Evolutionary conservation across 2,329 filamentous ascomycete species (phyloP).

Genomic region (Exophiala bonariae): DNA sequence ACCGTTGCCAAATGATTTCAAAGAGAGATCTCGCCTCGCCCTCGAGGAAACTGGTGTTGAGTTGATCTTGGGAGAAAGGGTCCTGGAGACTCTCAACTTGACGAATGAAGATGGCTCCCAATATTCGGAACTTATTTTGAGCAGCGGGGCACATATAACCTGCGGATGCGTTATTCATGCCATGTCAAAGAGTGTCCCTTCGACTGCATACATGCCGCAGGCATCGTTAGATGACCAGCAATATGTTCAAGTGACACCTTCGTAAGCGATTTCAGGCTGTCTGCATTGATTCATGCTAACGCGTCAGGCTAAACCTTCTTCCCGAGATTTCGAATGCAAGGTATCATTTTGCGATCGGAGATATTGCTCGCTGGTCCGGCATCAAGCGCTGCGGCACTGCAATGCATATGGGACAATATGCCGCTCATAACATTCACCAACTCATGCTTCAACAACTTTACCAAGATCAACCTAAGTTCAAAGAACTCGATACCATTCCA

Average conservation of each 20-base stretch:
- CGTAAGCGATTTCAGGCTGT: constrained; percentile 38
- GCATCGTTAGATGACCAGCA: constrained; percentile 63
- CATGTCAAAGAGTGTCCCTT: constrained; percentile 63
- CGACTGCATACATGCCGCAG: constrained; percentile 62
- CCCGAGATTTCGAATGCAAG: constrained; percentile 56
- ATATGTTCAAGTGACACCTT: constrained; percentile 63
- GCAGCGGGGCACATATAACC: constrained; percentile 59
- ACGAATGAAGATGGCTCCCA: constrained; percentile 25
- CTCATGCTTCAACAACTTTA: constrained; percentile 48
- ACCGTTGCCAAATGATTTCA: constrained; percentile 68
- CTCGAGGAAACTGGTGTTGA: constrained; percentile 65
- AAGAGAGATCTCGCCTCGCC: constrained; percentile 60
- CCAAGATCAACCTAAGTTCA: constrained; percentile 46
- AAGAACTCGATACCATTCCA: constrained; percentile 55
- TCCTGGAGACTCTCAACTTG: constrained; percentile 46
- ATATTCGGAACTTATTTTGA: constrained; percentile 58
- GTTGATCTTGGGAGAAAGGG: constrained; percentile 61
- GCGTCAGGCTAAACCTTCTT: constrained; percentile 55
- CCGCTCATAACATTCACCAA: constrained; percentile 68
- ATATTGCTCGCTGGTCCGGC: constrained; percentile 69
- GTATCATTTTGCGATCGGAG: constrained; percentile 68
- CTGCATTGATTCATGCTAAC: not conserved
- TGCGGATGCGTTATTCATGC: constrained; percentile 70
- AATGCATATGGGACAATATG: constrained; percentile 70
- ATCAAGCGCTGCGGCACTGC: constrained; percentile 78